phyloP scores from a whole-genome alignment of 73 alveolate species.

The Breviolum minutum region DNA sequence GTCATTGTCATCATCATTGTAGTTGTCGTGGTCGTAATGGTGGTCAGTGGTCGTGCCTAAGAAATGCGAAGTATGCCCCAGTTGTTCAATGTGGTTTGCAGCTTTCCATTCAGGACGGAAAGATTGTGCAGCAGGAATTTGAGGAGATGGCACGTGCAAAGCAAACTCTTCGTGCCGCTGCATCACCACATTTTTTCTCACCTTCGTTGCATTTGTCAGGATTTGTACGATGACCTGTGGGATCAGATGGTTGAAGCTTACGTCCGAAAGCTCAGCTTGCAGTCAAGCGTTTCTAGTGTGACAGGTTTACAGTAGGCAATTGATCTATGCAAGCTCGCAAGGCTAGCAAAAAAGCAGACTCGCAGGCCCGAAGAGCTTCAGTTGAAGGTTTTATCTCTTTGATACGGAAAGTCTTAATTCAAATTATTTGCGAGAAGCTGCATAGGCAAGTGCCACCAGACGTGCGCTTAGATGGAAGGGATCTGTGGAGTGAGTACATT shows the following conservation, averaged over 20 bases:
- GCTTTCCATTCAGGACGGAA: constrained; percentile 31
- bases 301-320: no score
- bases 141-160: neutral
- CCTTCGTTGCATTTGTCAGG: neutral
- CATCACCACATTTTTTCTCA: neutral
- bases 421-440: no score
- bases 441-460: no score
- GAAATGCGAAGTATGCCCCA: neutral
- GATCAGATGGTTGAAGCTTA: constrained; percentile 67
- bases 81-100: neutral
- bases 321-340: neutral
- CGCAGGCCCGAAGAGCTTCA: neutral
- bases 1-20: no score
- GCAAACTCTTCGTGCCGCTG: neutral
- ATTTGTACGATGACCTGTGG: constrained; percentile 79
- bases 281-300: neutral
- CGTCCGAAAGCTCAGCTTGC: neutral
- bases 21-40: no score
- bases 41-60: neutral
- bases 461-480: no score
- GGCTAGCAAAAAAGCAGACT: neutral
- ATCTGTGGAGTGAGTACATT: no score
- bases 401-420: no score
- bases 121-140: constrained; percentile 57
- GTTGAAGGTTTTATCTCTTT: no score